Evolutionary conservation across 352 stramenopile species (phyloP), one percentile per base, ranked within the genome.

Genomic region (Phytophthora syringae): DNA sequence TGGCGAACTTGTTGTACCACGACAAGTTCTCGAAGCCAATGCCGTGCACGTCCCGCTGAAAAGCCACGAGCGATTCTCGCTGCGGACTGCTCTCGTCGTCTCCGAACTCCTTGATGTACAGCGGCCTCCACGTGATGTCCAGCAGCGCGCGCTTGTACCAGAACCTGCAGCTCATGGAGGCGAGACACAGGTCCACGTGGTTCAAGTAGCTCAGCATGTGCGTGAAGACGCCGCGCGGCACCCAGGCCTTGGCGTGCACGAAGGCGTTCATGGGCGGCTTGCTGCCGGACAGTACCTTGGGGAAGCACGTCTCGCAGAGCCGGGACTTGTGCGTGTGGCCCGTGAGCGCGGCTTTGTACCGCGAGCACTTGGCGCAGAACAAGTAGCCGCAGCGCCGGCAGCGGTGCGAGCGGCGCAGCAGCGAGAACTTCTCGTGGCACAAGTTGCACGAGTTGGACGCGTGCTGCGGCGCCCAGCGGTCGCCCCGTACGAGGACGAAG

Each of bases 161-260:
- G 58, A 92, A 93, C 3, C 86, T 74, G 47, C 88, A 95, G 11
- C 84, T 91, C 88, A 95, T 95, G 7, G 84, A 92, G 40, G 87
- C 88, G 22, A 95, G 60, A 56, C 82, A 91, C 36, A 95, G 54
- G 43, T 95, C 88, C 27, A 94, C 88, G 70, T 94, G 86, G 73
- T 95, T 94, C 48, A 95, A 53, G 47, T 92, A 95, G 53, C 88
- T 88, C 39, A 94, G 69, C 88, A 95, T 95, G 64, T 93, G 84
- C 36, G 88, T 83, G 68, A 95, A 95, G 22, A 95, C 84, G 36
- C 88, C 88, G 16, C 88, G 80, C 27, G 88, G 86, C 30, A 94
- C 88, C 84, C 86, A 95, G 5, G 84, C 88, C 64, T 94, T 94
- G 37, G 86, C 85, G 65, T 93, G 84, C 61, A 95, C 91, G 52